Evolutionary conservation across 139 green algal genomes (phyloP).

Genomic region (Picochlorum sp.): DNA sequence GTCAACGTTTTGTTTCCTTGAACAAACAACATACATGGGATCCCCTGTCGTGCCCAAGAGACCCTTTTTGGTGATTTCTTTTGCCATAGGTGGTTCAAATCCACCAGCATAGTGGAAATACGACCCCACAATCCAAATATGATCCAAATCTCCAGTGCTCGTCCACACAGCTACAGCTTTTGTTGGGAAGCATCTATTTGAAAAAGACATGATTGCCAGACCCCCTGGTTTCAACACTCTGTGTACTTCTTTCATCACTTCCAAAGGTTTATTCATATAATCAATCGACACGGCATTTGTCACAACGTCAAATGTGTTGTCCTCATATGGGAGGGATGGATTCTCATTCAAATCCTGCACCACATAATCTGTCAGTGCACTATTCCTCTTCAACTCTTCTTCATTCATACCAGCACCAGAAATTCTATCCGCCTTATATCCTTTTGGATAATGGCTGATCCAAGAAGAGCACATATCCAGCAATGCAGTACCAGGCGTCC

Average conservation of each 20-base stretch:
- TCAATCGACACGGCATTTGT: slow-evolving; percentile 56
- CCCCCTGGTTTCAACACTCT: slow-evolving; percentile 81
- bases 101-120: slow-evolving; percentile 46
- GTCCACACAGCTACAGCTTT: slow-evolving; percentile 52
- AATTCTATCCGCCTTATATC: slow-evolving; percentile 56
- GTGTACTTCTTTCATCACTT: slow-evolving; percentile 82
- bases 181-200: slow-evolving; percentile 88
- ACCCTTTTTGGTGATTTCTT: slow-evolving; percentile 65
- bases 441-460: slow-evolving; percentile 76
- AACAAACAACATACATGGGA: slow-evolving; percentile 36
- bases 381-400: slow-evolving; percentile 68
- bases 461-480: slow-evolving; percentile 67
- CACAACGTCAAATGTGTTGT: slow-evolving; percentile 74
- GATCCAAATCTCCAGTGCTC: slow-evolving; percentile 32
- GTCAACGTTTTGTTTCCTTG: slow-evolving; percentile 14
- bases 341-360: slow-evolving; percentile 68
- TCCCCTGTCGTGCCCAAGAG: slow-evolving; percentile 33
- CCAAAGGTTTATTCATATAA: slow-evolving; percentile 75
- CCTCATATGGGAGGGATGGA: slow-evolving; percentile 49
- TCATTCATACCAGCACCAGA: slow-evolving; percentile 81
- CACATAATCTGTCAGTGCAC: slow-evolving; percentile 47
- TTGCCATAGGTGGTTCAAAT: slow-evolving; percentile 46
- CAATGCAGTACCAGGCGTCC: slow-evolving; percentile 20
- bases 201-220: slow-evolving; percentile 75
- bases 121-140: slow-evolving; percentile 72